Conservation (phyloP, 2,329 filamentous ascomycete genomes). For the Penicillium sp. region DNA sequence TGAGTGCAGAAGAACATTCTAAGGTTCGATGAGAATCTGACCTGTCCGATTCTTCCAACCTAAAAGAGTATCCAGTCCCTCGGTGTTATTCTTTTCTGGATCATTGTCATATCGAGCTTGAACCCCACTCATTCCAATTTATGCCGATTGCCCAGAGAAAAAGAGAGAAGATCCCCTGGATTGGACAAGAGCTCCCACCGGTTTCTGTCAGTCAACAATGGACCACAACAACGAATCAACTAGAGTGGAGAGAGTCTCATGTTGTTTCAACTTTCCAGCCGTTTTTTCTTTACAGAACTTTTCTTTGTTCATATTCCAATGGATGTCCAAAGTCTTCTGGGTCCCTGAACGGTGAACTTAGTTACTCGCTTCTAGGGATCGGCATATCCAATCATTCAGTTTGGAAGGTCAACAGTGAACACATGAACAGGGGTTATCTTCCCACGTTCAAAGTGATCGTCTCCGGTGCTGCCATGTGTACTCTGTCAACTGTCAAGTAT, state of each 20-base stretch:
- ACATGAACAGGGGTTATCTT: neutral
- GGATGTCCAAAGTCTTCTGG: constrained; percentile 9
- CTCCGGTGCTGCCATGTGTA: neutral
- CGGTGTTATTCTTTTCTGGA: neutral
- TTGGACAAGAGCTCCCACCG: constrained; percentile 9
- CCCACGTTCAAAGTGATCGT: neutral
- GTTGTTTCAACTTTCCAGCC: constrained; percentile 5
- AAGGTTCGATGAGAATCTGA: neutral
- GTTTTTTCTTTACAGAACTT: neutral
- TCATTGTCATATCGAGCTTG: constrained; percentile 9
- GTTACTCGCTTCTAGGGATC: constrained; percentile 10
- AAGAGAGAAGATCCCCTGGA: constrained; percentile 13
- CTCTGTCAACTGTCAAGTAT: neutral
- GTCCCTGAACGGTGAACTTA: constrained; percentile 5
- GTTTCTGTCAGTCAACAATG: constrained; percentile 10
- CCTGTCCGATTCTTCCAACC: neutral
- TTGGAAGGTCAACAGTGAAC: constrained; percentile 14
- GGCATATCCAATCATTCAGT: constrained; percentile 13
- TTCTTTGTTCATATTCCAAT: neutral
- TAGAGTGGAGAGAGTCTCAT: constrained; percentile 1
- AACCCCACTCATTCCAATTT: constrained; percentile 13
- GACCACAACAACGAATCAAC: constrained; percentile 7
- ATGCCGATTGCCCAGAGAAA: constrained; percentile 11
- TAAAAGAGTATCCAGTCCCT: neutral
- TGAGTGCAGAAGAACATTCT: too few relatives aligned